Conservation (phyloP, 78 protist species). For the Planoprotostelium fungivorum region DNA sequence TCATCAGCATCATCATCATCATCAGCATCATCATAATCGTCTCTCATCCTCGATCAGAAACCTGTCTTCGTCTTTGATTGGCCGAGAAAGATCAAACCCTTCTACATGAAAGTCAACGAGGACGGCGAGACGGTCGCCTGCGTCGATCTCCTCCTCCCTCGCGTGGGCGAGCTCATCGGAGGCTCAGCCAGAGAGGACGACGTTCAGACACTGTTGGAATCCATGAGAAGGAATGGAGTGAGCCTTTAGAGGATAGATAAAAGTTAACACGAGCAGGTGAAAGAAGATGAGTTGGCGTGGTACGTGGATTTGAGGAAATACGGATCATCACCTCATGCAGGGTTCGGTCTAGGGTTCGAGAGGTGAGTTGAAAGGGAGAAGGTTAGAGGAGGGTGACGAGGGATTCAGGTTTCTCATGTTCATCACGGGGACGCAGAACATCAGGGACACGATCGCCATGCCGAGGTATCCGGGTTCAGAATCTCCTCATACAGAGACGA, state of each 20-base stretch:
- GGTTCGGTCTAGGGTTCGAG: conserved; percentile 89
- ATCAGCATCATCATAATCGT: too few relatives aligned
- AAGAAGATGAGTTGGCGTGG: conserved; percentile 26
- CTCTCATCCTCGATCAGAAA: background rate
- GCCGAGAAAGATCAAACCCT: conserved; percentile 73
- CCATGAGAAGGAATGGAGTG: conserved; percentile 11
- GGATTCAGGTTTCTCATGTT: conserved; percentile 71
- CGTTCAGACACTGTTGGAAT: background rate
- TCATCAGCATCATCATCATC: too few relatives aligned
- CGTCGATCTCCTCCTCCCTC: conserved; percentile 83
- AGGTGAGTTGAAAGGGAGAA: too few relatives aligned
- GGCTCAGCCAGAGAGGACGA: conserved; percentile 84
- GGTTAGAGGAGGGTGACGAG: too few relatives aligned
- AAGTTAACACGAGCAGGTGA: conserved; percentile 12
- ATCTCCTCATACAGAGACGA: too few relatives aligned
- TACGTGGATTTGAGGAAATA: conserved; percentile 75
- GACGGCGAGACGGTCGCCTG: conserved; percentile 50
- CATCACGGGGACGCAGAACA: conserved; percentile 69
- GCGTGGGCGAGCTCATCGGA: conserved; percentile 87
- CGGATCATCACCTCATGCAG: conserved; percentile 85
- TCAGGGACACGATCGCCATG: conserved; percentile 80
- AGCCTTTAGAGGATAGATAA: background rate
- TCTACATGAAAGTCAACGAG: conserved; percentile 75
- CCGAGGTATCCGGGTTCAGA: conserved; percentile 47
- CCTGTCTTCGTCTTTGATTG: conserved; percentile 69